Evolutionary conservation across 2,329 filamentous ascomycete genomes (phyloP), one percentile per base, ranked within the genome.

Genomic region (Claviceps sp.): DNA sequence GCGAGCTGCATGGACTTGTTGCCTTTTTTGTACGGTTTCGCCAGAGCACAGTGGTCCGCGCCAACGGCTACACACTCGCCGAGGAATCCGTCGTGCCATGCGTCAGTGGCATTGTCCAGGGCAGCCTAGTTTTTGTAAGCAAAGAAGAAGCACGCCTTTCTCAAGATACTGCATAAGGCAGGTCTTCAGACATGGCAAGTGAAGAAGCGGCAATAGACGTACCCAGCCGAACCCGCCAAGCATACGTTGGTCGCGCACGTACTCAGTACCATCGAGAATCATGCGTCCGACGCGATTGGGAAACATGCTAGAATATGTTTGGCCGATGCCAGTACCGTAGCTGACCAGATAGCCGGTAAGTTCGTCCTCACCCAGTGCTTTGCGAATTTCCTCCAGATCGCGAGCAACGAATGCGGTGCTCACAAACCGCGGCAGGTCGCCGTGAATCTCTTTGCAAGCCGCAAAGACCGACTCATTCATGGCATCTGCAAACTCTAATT

Each of bases 281-380:
- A 77, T 58, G 4, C 73, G 67, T 0, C 74, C 74, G 0, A 74
- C 72, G 44, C 68, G 69, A 20, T 67, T 57, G 1, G 74, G 74
- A 42, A 76, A 77, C 69, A 77, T 72, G 53, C 67, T 69, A 26
- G 71, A 73, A 50, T 73, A 77, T 0, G 71, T 75, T 59, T 77
- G 73, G 0, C 72, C 75, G 46, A 77, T 76, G 3, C 70, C 72
- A 0, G 74, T 77, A 18, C 75, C 75, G 53, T 77, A 77, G 54
- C 71, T 74, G 37, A 75, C 70, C 16, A 77, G 62, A 50, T 75
- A 75, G 0, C 70, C 72, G 1, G 72, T 75, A 54, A 76, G 52
- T 50, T 74, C 69, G 3, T 71, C 68, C 56, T 76, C 73, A 5
- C 60, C 67, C 0, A 76, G 62, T 0, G 69, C 68, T 22, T 65